Evolutionary conservation across 2,329 filamentous ascomycete species (phyloP).

Genomic region (Aspergillus sp.): DNA sequence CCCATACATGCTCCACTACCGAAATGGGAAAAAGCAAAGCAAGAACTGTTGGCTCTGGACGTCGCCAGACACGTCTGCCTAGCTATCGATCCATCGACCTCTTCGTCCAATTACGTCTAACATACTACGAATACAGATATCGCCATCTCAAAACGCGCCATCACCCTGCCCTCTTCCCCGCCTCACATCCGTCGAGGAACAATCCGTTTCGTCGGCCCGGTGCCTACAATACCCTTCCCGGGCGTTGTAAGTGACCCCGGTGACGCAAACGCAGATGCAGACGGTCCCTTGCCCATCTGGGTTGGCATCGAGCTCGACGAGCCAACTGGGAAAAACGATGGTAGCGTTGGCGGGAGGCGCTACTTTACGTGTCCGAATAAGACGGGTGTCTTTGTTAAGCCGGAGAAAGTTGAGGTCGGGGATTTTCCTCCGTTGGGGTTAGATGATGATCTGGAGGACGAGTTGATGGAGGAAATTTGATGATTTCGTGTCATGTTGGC

Average conservation of each 20-base stretch:
- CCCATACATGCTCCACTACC: too few species aligned
- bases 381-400: conserved; percentile 54
- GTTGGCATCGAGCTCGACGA: conserved; percentile 55
- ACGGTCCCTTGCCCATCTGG: conserved; percentile 38
- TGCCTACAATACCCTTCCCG: conserved; percentile 31
- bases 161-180: conserved; percentile 34
- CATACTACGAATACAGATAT: conserved; percentile 28
- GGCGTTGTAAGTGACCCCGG: conserved; percentile 14
- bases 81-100: too few species aligned
- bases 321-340: conserved; percentile 58
- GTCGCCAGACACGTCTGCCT: too few species aligned
- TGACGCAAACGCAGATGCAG: conserved; percentile 12
- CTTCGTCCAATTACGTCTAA: too few species aligned
- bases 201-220: conserved; percentile 35
- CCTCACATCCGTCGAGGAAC: conserved; percentile 38
- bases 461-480: conserved; percentile 49
- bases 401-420: conserved; percentile 55
- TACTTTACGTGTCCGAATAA: conserved; percentile 50
- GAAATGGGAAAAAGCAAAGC: too few species aligned
- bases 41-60: too few species aligned
- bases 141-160: conserved; percentile 35
- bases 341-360: conserved; percentile 41
- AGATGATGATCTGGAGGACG: conserved; percentile 48
- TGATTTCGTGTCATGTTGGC: too few species aligned
- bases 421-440: conserved; percentile 46